A percentile compares a stretch with the other conserved stretches of the same genome.
These are phyloP conservation scores for Vaccinium macrocarpon DNA, from an alignment of 148 eudicot species.

Conservation along the genomic window DNA sequence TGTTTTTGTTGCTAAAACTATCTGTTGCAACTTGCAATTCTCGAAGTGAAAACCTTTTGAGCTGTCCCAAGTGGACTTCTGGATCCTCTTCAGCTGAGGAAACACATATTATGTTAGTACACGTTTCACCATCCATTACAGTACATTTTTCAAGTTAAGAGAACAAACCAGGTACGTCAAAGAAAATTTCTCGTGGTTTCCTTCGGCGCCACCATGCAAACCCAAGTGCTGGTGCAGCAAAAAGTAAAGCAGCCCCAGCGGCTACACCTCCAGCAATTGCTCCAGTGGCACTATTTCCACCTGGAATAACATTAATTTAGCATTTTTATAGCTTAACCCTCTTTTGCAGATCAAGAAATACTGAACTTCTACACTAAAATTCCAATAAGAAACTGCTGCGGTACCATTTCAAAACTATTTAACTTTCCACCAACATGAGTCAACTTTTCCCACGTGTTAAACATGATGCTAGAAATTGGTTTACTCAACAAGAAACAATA, in stretches of 20 bases:
- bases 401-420: neutral
- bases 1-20: constrained; percentile 43
- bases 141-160: neutral
- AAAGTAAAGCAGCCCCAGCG: constrained; percentile 50
- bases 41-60: constrained; percentile 46
- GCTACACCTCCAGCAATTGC: constrained; percentile 56
- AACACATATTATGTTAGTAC: neutral
- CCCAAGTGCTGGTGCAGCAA: constrained; percentile 49
- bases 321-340: neutral
- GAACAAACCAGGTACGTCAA: constrained; percentile 52
- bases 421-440: neutral
- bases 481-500: neutral
- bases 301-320: constrained; percentile 21
- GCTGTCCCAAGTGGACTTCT: constrained; percentile 51
- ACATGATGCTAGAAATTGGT: neutral
- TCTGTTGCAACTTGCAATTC: constrained; percentile 53
- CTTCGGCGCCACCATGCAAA: constrained; percentile 43
- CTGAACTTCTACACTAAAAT: neutral
- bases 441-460: neutral
- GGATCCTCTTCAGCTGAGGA: constrained; percentile 55
- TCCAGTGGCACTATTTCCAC: constrained; percentile 44
- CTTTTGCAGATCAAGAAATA: constrained; percentile 13
- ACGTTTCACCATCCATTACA: neutral
- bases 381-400: neutral
- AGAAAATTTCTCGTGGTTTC: constrained; percentile 50